Conservation (phyloP, 208 protist genomes). For the Leishmania lainsoni region DNA sequence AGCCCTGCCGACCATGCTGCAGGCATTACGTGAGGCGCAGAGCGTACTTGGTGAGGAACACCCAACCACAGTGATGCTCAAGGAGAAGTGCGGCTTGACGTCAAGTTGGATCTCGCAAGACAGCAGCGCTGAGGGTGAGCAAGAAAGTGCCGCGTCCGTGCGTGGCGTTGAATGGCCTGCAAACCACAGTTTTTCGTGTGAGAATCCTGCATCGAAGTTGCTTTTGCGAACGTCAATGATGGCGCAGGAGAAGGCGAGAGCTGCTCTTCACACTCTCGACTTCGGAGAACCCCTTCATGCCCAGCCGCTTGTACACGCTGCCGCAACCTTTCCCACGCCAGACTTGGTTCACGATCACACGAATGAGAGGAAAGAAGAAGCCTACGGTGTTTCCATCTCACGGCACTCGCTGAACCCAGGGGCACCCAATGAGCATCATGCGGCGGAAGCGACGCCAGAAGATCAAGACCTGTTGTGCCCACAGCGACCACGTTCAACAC, state of each 20-base stretch:
- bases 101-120: slow-evolving; percentile 28
- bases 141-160: no score
- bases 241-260: slow-evolving; percentile 30
- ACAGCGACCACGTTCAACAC: background rate
- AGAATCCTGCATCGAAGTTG: background rate
- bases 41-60: slow-evolving; percentile 55
- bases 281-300: slow-evolving; percentile 24
- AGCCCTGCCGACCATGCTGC: slow-evolving; percentile 73
- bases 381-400: background rate
- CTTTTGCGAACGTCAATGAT: background rate
- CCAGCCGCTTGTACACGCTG: background rate
- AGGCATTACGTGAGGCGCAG: slow-evolving; percentile 66
- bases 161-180: background rate
- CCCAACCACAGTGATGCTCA: slow-evolving; percentile 72
- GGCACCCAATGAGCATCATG: no score
- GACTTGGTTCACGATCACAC: no score
- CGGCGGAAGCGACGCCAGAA: background rate
- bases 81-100: slow-evolving; percentile 62
- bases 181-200: background rate
- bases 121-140: background rate
- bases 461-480: background rate
- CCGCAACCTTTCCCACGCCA: background rate
- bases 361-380: background rate
- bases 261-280: slow-evolving; percentile 41
- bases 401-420: background rate